These are phyloP conservation scores for Nemania sp. DNA, from an alignment of 2,329 filamentous ascomycete species.

Conservation along the genomic window DNA sequence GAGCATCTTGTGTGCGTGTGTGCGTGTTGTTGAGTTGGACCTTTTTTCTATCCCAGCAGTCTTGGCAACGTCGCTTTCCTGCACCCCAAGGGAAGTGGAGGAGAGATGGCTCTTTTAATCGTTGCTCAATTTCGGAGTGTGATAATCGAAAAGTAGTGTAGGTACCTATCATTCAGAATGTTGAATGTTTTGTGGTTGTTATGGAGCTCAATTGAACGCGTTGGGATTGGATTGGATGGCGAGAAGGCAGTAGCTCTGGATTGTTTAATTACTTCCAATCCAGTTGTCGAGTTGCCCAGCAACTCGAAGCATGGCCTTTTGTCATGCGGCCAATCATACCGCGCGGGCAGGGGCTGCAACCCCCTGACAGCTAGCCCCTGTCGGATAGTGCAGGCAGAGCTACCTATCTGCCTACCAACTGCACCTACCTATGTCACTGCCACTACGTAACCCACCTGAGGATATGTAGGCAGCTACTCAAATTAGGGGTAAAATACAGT, in stretches of 20 bases:
- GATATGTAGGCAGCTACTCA: background rate
- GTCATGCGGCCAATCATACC: slow-evolving; percentile 24
- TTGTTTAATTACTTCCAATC: slow-evolving; percentile 40
- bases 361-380: slow-evolving; percentile 10
- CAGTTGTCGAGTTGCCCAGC: slow-evolving; percentile 37
- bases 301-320: slow-evolving; percentile 25
- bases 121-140: slow-evolving; percentile 15
- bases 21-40: slow-evolving; percentile 47
- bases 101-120: background rate
- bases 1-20: slow-evolving; percentile 76
- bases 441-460: background rate
- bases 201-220: slow-evolving; percentile 27
- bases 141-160: background rate
- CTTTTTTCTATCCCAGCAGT: slow-evolving; percentile 11
- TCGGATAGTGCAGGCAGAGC: no score
- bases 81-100: slow-evolving; percentile 10
- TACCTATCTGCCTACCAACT: background rate
- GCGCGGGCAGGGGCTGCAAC: slow-evolving; percentile 11
- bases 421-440: background rate
- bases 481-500: background rate
- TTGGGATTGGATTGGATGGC: slow-evolving; percentile 22
- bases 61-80: slow-evolving; percentile 20
- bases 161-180: slow-evolving; percentile 21
- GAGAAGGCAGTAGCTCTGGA: slow-evolving; percentile 11
- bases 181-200: slow-evolving; percentile 28